Percentiles rank a stretch among this genome's conserved stretches.
phyloP scores from a whole-genome alignment of 1,139 yeast genomes.

The Yamadazyma blattariae region DNA sequence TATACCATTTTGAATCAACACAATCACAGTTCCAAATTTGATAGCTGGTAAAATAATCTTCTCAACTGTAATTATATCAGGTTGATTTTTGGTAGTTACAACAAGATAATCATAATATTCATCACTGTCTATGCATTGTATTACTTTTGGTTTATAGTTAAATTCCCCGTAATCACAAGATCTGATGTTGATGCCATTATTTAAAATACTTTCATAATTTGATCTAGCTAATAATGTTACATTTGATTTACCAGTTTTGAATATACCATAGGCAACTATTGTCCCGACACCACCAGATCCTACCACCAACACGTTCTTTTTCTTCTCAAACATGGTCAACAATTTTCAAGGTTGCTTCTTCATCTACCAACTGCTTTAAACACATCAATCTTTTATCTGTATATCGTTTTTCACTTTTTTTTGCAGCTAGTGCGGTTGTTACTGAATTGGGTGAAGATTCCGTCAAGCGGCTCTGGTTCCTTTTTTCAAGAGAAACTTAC shows the following conservation, averaged over 20 bases:
- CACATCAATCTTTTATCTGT: too few species aligned
- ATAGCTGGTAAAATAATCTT: constrained; percentile 10
- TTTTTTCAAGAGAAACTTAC: too few species aligned
- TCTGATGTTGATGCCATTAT: constrained; percentile 57
- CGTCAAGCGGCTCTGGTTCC: too few species aligned
- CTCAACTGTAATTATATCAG: constrained; percentile 8
- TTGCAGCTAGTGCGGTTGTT: too few species aligned
- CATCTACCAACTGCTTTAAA: too few species aligned
- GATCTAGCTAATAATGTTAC: constrained; percentile 54
- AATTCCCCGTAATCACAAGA: constrained; percentile 58
- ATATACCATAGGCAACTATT: constrained; percentile 60
- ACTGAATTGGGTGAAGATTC: too few species aligned
- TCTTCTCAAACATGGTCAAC: too few species aligned
- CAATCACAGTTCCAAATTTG: constrained; percentile 47
- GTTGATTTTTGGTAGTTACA: constrained; percentile 56
- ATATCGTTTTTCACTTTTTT: too few species aligned
- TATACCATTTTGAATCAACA: constrained; percentile 70
- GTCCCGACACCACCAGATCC: constrained; percentile 65
- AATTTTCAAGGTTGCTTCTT: too few species aligned
- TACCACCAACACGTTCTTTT: constrained; percentile 28
- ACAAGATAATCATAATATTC: constrained; percentile 57
- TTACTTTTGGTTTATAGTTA: too few species aligned
- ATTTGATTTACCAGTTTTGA: constrained; percentile 31
- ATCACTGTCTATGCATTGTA: constrained; percentile 56
- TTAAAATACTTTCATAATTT: constrained; percentile 52